Evolutionary conservation across 805 yeast species (phyloP), one percentile per base, ranked within the genome.

Genomic region (Candida verbasci): DNA sequence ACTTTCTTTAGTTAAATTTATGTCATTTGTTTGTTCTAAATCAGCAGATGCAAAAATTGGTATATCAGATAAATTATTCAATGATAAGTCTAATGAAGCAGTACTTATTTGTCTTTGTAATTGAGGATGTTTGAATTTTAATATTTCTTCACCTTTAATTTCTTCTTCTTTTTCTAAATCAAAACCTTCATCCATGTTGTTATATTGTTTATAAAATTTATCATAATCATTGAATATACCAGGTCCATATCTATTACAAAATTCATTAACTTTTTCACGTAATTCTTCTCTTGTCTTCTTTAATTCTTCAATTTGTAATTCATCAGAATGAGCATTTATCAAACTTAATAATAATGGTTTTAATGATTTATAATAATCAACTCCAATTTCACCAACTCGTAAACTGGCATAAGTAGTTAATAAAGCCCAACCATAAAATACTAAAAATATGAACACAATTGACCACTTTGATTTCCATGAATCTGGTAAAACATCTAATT

Each of bases 371-470:
- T 64, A 65, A 37, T 60, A 59, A 41, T 65, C 71, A 27, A 64
- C 56, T 2, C 71, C 72, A 31, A 57, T 60, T 37, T 66, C 72
- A 3, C 72, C 72, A 4, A 59, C 56, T 33, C 70, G 43, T 24
- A 66, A 53, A 4, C 70, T 61, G 1, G 71, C 65, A 42, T 61
- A 66, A 0, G 72, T 66, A 14, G 68, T 65, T 21, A 62, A 49
- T 3, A 65, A 59, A 18, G 64, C 59, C 58, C 58, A 57, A 9
- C 53, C 48, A 41, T 65, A 66, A 41, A 60, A 64, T 3, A 49
- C 31, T 9, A 51, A 15, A 35, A 65, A 66, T 10, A 62, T 52
- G 1, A 48, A 22, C 5, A 39, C 18, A 3, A 39, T 39, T 3
- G 55, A 47, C 11, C 15, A 12, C 9, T 16, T 12, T 8, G 28